phyloP scores from a whole-genome alignment of 805 yeast genomes.

The Yamadazyma laniorum region DNA sequence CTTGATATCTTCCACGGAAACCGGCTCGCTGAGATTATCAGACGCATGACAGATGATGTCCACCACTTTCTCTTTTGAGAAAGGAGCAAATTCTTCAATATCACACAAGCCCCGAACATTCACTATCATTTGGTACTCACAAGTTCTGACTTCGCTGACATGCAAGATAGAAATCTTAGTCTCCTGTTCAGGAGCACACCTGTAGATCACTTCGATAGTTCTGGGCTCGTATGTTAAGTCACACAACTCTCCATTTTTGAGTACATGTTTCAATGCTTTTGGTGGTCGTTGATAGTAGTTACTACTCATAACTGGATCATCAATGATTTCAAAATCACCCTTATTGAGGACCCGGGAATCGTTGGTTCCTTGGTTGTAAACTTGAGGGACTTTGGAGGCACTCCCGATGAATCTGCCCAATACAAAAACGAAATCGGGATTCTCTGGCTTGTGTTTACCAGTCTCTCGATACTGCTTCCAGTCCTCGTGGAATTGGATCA shows the following conservation, averaged over 20 bases:
- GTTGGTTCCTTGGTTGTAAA: conserved; percentile 24
- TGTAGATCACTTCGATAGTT: conserved; percentile 52
- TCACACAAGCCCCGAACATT: conserved; percentile 51
- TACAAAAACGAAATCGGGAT: conserved; percentile 33
- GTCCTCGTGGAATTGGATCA: conserved; percentile 49
- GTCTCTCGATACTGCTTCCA: conserved; percentile 20
- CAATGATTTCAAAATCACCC: conserved; percentile 26
- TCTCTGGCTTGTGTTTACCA: conserved; percentile 28
- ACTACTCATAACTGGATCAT: conserved; percentile 17
- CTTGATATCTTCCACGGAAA: conserved; percentile 3
- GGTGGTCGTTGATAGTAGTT: conserved; percentile 12
- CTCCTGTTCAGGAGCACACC: conserved; percentile 43
- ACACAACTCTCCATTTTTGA: conserved; percentile 52
- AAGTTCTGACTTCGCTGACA: conserved; percentile 53
- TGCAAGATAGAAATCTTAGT: conserved; percentile 25
- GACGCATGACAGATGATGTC: conserved; percentile 28
- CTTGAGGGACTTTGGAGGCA: conserved; percentile 8
- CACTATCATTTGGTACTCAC: conserved; percentile 54
- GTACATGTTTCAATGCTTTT: conserved; percentile 39
- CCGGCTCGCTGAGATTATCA: conserved; percentile 11
- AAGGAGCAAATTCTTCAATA: conserved; percentile 32
- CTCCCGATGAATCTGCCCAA: conserved; percentile 36
- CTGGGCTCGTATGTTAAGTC: conserved; percentile 56
- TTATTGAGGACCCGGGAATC: conserved; percentile 15
- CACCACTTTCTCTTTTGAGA: conserved; percentile 22